Base-by-base conservation (phyloP, 768 basidiomycete species). In the Termitomyces sp. region DNA sequence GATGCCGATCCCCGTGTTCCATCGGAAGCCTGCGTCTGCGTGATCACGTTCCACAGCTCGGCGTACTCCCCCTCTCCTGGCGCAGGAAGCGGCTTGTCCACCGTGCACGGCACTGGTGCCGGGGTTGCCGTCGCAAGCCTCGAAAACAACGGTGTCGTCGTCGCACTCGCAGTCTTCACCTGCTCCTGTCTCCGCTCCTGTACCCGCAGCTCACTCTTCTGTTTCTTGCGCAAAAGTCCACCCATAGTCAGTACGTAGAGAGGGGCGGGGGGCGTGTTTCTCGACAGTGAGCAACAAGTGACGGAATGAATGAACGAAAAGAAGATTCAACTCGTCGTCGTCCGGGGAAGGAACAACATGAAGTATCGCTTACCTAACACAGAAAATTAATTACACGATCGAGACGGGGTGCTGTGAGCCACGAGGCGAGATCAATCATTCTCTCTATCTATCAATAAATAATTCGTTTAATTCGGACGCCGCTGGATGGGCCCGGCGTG, bases 191-290 rank as follows among this genome's bases (percentile, higher is more conserved):
- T 1, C 18, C 18, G 47, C 30, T 2, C 18, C 41, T 43, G 11
- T 5, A 2, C 1, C 20, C 11, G 60, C 38, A 60, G 58, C n/a
- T 71, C 71, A 53, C 67, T 69, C 55, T 74, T 80, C 11, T 64
- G 59, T 66, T 80, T 81, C 73, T 72, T 82, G 72, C 79, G 82
- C 68, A 83, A 73, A 72, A 84, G 82, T 67, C 76, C 76, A 63
- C 79, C 76, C 82, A 84, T n/a, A n/a, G n/a, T n/a, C n/a, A n/a
- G n/a, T n/a, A n/a, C n/a, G n/a, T n/a, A n/a, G n/a, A n/a, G n/a
- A n/a, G n/a, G n/a, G n/a, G n/a, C n/a, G n/a, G n/a, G n/a, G n/a
- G n/a, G n/a, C n/a, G n/a, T n/a, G n/a, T n/a, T n/a, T n/a, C n/a
- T n/a, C n/a, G n/a, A n/a, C n/a, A n/a, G n/a, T n/a, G n/a, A n/a